Base-by-base conservation (phyloP, 305 asterid species). In the Fraxinus xanthoxyloides region DNA sequence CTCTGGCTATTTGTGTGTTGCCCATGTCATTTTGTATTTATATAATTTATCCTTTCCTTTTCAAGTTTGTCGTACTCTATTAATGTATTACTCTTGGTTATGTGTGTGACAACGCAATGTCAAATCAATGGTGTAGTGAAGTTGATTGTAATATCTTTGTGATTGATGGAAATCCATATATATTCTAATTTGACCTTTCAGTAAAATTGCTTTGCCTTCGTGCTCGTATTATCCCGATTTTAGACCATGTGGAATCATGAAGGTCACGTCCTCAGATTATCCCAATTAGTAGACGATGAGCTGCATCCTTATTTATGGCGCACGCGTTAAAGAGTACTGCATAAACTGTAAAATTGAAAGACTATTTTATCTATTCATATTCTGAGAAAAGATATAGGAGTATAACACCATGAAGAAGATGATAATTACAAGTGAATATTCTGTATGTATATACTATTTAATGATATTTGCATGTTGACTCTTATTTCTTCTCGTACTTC, bases 1-100 rank as follows among this genome's bases (percentile, higher is more conserved):
- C 72, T 76, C 61, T 77, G 19, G 30, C 67, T 82, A 51, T 74
- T 59, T 56, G 61, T 48, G 86, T 17, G 77, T 67, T 76, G 28
- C 17, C 51, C 77, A 17, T 31, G 30, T 43, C 35, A 23, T 31
- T 63, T 79, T 79, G 78, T 76, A 43, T 61, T 38, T 15, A 13
- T 32, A 70, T 32, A 70, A 17, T 74, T 10, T 73, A 56, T 72
- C 38, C 46, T 36, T 70, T n/a, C 38, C 31, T 82, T 24, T 21
- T 70, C 76, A 32, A 30, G 46, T 70, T 32, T 32, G 40, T 70
- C 15, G 23, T 69, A 69, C 35, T 15, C 5, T 69, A 28, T 67
- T 10, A 59, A 59, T 8, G 31, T 23, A 63, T 63, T 65, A 26
- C 34, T 65, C 7, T 65, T 65, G 26, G 73, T 65, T 24, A 26